Base-by-base conservation (phyloP, 768 basidiomycete species). In the Scleroderma citrinum region DNA sequence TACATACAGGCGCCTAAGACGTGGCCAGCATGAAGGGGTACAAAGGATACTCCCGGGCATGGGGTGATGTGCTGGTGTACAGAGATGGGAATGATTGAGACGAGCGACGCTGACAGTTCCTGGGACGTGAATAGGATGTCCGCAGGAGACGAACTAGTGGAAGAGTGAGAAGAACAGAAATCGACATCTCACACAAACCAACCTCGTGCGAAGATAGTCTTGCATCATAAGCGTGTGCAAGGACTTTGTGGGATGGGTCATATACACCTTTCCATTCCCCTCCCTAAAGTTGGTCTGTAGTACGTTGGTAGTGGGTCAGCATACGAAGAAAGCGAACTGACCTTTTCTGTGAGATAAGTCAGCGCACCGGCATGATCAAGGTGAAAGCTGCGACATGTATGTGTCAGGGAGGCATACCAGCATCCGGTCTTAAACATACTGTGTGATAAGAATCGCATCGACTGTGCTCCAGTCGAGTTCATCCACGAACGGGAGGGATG, bases 201-300 rank as follows among this genome's bases (percentile, higher is more conserved):
- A 93, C 93, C 89, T 82, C 78, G 87, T 92, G 26, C 90, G 82
- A 47, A 97, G 85, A 61, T 87, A 94, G 62, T 97, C 95, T 66
- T 94, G 92, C 94, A 97, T 97, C 76, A 97, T 92, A 65, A 94
- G 89, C 54, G 92, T 92, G 72, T 97, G 93, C 44, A 97, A 79
- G 3, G 92, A 94, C 68, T 98, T 99, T 11, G 95, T 99, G 2
- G 95, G 92, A 67, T 93, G 91, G 2, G 95, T 97, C 95, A 97
- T 99, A 71, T 97, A 99, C 8, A 97, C 92, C 59, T 94, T 95
- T 17, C 95, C 95, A 50, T 85, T 86, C 17, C 95, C 95, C 63
- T 96, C 91, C 62, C 82, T 74, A 66, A 99, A 98, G 68, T 96
- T 97, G n/a, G 95, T 97, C 95, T 98, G 56, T 24, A 29, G 31